A percentile compares a stretch with the other conserved stretches of the same genome.
Evolutionary conservation across 2,329 filamentous ascomycete genomes (phyloP).

Genomic region (Neofusicoccum kwambonambiense): DNA sequence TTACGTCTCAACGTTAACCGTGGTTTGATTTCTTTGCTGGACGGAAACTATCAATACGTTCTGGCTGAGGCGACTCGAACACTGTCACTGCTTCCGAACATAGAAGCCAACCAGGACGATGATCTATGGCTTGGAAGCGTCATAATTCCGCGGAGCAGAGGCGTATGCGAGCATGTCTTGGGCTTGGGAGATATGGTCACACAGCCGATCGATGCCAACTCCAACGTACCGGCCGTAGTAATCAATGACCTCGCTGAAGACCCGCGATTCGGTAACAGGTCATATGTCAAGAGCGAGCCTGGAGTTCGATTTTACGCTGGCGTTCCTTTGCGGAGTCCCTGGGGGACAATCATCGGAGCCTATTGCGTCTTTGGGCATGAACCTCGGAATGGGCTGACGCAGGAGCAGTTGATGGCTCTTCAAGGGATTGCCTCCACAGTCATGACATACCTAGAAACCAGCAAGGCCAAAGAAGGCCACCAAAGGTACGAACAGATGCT

Average conservation of each 20-base stretch:
- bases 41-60: slow-evolving; percentile 37
- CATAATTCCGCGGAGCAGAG: slow-evolving; percentile 33
- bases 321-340: slow-evolving; percentile 26
- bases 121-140: slow-evolving; percentile 34
- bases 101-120: slow-evolving; percentile 29
- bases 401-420: slow-evolving; percentile 28
- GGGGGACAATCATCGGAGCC: slow-evolving; percentile 28
- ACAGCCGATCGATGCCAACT: background rate
- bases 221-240: background rate
- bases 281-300: background rate
- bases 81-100: slow-evolving; percentile 28
- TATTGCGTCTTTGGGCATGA: slow-evolving; percentile 28
- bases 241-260: slow-evolving; percentile 11
- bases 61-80: slow-evolving; percentile 36
- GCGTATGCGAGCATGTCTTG: slow-evolving; percentile 28
- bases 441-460: slow-evolving; percentile 26
- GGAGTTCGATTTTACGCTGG: slow-evolving; percentile 32
- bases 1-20: slow-evolving; percentile 36
- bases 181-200: background rate
- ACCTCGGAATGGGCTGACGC: slow-evolving; percentile 23
- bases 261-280: background rate
- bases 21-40: slow-evolving; percentile 40
- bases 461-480: slow-evolving; percentile 21
- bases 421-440: slow-evolving; percentile 31
- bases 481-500: slow-evolving; percentile 31